A percentile compares a stretch with the other conserved stretches of the same genome.
These are phyloP conservation scores for Boletus sp. DNA, from an alignment of 1,284 basidiomycete genomes.

Conservation along the genomic window DNA sequence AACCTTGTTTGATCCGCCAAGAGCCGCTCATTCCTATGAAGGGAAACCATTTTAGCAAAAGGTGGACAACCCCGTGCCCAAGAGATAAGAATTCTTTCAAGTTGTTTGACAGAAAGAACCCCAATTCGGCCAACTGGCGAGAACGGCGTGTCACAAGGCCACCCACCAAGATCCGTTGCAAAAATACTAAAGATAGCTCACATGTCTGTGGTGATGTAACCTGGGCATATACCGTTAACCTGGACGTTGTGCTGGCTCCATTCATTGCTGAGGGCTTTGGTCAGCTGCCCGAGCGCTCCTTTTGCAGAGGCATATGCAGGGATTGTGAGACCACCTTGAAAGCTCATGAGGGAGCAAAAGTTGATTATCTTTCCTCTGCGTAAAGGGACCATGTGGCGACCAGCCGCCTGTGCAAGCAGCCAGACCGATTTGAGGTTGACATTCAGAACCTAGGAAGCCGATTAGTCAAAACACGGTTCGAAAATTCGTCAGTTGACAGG, in stretches of 20 bases:
- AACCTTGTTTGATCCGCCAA: slow-evolving; percentile 70
- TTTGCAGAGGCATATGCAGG: slow-evolving; percentile 93
- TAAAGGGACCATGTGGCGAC: slow-evolving; percentile 73
- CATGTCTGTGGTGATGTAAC: slow-evolving; percentile 92
- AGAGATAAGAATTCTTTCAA: slow-evolving; percentile 8
- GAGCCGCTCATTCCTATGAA: slow-evolving; percentile 70
- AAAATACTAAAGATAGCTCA: slow-evolving; percentile 37
- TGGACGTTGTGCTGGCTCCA: slow-evolving; percentile 83
- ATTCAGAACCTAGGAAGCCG: slow-evolving; percentile 56
- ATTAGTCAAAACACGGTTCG: slow-evolving; percentile 13
- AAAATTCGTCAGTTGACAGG: slow-evolving; percentile 13
- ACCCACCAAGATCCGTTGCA: not conserved
- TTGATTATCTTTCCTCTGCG: slow-evolving; percentile 80
- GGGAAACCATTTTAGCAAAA: slow-evolving; percentile 22
- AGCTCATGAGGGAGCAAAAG: slow-evolving; percentile 74
- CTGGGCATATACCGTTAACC: slow-evolving; percentile 88
- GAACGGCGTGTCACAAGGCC: slow-evolving; percentile 5
- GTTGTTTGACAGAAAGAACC: slow-evolving; percentile 5
- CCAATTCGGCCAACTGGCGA: slow-evolving; percentile 7
- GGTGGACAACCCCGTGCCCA: slow-evolving; percentile 12
- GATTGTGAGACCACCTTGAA: slow-evolving; percentile 77
- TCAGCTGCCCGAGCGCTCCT: slow-evolving; percentile 80
- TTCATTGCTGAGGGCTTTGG: slow-evolving; percentile 59
- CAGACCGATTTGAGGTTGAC: slow-evolving; percentile 78
- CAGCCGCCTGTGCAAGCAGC: slow-evolving; percentile 73